A percentile compares a stretch with the other conserved stretches of the same genome.
These are phyloP conservation scores for Pseudozyma hubeiensis DNA, from an alignment of 1,284 basidiomycete genomes.

Conservation along the genomic window DNA sequence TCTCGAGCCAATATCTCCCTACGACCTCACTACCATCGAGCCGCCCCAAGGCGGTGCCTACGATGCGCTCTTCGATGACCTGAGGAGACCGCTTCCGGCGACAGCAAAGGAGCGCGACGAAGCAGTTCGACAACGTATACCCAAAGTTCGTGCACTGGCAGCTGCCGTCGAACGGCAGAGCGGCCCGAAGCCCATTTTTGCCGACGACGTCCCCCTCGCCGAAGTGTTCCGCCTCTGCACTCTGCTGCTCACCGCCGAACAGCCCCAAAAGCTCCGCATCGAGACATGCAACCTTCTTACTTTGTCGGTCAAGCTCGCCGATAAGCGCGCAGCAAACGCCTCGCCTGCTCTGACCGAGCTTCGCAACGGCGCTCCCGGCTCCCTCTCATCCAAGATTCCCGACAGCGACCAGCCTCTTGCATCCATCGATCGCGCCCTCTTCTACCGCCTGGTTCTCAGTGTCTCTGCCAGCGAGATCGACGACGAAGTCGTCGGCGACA, in stretches of 20 bases:
- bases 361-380: constrained; percentile 58
- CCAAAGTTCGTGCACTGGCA: constrained; percentile 42
- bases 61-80: constrained; percentile 33
- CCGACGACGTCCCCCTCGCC: constrained; percentile 45
- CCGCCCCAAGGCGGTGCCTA: constrained; percentile 36
- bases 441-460: constrained; percentile 57
- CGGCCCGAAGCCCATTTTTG: constrained; percentile 32
- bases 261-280: constrained; percentile 46
- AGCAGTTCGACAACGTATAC: constrained; percentile 38
- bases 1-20: constrained; percentile 42
- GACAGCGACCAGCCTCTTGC: constrained; percentile 59
- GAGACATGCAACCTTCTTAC: constrained; percentile 52
- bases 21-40: constrained; percentile 29
- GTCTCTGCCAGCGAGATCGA: constrained; percentile 42
- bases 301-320: constrained; percentile 49
- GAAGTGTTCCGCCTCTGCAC: constrained; percentile 55
- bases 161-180: constrained; percentile 47
- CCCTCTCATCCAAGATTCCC: constrained; percentile 53
- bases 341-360: constrained; percentile 53
- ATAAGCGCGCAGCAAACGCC: constrained; percentile 44
- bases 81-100: constrained; percentile 46
- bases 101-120: constrained; percentile 34
- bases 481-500: constrained; percentile 38
- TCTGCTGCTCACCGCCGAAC: constrained; percentile 46
- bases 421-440: constrained; percentile 59